Evolutionary conservation across 2,329 filamentous ascomycete genomes (phyloP).

Genomic region (Aspergillus sp.): DNA sequence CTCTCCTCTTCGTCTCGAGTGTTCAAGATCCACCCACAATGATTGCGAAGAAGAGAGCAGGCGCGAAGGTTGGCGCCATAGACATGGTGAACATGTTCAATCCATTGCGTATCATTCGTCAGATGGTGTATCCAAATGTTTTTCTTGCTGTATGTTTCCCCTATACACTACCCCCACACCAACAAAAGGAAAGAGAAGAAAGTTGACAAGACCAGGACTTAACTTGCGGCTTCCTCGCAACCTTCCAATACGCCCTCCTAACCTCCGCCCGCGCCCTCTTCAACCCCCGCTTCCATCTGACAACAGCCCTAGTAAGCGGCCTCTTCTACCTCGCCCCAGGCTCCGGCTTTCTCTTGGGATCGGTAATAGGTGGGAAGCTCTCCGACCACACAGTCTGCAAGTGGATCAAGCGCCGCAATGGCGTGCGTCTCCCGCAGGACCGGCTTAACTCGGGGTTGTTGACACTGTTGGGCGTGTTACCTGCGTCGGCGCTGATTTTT

Average conservation of each 20-base stretch:
- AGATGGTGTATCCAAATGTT: constrained; percentile 64
- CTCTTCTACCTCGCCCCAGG: constrained; percentile 71
- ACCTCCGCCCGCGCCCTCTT: constrained; percentile 66
- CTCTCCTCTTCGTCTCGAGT: constrained; percentile 62
- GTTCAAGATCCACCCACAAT: constrained; percentile 42
- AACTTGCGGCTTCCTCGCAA: constrained; percentile 49
- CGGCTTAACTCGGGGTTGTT: constrained; percentile 54
- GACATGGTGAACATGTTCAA: constrained; percentile 45
- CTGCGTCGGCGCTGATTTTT: constrained; percentile 59
- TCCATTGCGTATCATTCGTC: constrained; percentile 53
- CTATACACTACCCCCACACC: constrained; percentile 16
- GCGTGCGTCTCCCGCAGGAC: constrained; percentile 61
- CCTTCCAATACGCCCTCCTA: constrained; percentile 65
- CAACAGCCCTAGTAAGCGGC: constrained; percentile 58
- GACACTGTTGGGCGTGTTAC: constrained; percentile 53
- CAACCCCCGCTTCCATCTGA: constrained; percentile 65
- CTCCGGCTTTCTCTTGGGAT: constrained; percentile 61
- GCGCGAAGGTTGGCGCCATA: constrained; percentile 41
- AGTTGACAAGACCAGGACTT: constrained; percentile 17
- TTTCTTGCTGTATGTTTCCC: constrained; percentile 48
- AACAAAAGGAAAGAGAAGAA: not conserved
- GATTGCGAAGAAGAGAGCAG: constrained; percentile 50
- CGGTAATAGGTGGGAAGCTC: constrained; percentile 61
- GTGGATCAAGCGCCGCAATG: constrained; percentile 54
- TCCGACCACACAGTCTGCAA: constrained; percentile 60